These are phyloP conservation scores for Jatropha podagrica DNA, from an alignment of 441 rosid genomes.

Conservation along the genomic window DNA sequence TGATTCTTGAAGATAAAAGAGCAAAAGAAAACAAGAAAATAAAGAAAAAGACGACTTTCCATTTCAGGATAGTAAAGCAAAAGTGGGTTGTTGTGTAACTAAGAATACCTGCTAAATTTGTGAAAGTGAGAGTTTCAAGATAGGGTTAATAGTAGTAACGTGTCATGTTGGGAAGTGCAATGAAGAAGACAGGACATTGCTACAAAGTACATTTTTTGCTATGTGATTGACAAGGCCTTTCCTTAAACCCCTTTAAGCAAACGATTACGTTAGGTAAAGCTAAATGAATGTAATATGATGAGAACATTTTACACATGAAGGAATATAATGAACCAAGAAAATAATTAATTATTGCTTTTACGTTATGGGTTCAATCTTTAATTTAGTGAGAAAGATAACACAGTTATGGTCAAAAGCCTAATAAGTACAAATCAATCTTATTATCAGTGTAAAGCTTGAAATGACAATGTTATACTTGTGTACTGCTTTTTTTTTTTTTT, in stretches of 20 bases:
- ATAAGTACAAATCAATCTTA: background rate
- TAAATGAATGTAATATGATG: background rate
- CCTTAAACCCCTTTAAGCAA: background rate
- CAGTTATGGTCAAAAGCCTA: background rate
- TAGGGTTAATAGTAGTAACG: background rate
- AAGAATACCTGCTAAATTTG: background rate
- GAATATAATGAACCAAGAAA: background rate
- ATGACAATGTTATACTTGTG: background rate
- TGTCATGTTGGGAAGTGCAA: background rate
- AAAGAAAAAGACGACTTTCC: constrained; percentile 15
- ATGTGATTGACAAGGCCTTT: constrained; percentile 1
- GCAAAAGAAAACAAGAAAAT: background rate
- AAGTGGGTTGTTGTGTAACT: constrained; percentile 24
- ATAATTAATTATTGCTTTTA: background rate
- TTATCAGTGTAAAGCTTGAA: background rate
- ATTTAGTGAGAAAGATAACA: background rate
- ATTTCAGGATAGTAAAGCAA: constrained; percentile 21
- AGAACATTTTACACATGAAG: background rate
- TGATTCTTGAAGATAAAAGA: constrained; percentile 2
- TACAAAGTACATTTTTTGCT: background rate
- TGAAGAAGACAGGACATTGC: constrained; percentile 10
- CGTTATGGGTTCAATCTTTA: background rate
- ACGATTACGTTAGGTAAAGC: background rate
- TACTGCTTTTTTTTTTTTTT: too few species aligned
- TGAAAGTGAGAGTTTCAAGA: background rate